phyloP scores from a whole-genome alignment of 139 green algal genomes.

The Chlamydomonas sp. region DNA sequence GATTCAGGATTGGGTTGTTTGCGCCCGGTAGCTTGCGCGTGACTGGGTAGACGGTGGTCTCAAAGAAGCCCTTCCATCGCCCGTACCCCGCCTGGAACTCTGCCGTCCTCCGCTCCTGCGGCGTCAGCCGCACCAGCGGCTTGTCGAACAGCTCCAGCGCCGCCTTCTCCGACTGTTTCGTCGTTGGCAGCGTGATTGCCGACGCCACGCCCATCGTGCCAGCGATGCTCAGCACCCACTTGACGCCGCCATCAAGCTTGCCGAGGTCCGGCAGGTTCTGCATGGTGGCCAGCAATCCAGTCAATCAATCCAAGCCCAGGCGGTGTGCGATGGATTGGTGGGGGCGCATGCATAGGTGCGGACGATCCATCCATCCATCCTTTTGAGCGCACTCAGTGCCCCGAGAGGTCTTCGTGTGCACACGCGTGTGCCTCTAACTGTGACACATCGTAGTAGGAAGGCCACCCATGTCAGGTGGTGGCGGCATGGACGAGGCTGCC shows the following conservation, averaged over 20 bases:
- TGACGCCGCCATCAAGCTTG: neutral
- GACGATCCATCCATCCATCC: neutral
- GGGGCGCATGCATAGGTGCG: too few species aligned
- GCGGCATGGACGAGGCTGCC: neutral
- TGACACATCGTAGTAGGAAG: neutral
- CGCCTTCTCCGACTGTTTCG: constrained; percentile 36
- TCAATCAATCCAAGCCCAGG: too few species aligned
- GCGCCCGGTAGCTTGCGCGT: constrained; percentile 44
- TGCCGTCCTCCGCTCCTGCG: constrained; percentile 28
- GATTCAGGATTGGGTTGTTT: constrained; percentile 46
- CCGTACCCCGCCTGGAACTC: constrained; percentile 40
- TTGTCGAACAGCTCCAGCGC: constrained; percentile 42
- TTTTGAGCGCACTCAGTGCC: too few species aligned
- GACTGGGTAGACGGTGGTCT: constrained; percentile 40
- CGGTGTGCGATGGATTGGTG: too few species aligned
- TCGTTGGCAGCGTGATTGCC: constrained; percentile 31
- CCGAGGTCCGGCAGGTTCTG: neutral
- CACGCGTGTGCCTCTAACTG: too few species aligned
- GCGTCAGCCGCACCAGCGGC: constrained; percentile 20
- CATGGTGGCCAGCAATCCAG: neutral
- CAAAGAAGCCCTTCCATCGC: constrained; percentile 41
- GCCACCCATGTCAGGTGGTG: neutral
- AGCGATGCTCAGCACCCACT: neutral
- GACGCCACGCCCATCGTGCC: constrained; percentile 9
- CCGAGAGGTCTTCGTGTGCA: too few species aligned